Evolutionary conservation across 192 early-diverging fungal genomes (phyloP).

Genomic region (Lobosporangium transversale): DNA sequence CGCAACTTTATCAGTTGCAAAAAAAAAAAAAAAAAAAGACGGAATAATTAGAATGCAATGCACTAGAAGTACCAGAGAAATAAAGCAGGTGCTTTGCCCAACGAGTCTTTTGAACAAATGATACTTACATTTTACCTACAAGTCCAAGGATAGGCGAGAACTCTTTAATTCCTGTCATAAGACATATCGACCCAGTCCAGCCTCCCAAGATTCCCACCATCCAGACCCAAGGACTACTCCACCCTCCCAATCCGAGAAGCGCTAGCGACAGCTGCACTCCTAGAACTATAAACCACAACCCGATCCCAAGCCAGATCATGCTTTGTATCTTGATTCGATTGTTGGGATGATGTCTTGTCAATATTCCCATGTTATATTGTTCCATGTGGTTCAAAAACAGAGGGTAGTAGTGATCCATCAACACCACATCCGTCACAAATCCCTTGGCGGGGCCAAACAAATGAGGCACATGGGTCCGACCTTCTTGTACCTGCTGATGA

Average conservation of each 20-base stretch:
- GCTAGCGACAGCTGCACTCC: slow-evolving; percentile 18
- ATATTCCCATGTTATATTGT: slow-evolving; percentile 30
- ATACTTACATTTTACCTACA: slow-evolving; percentile 33
- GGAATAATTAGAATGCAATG: not conserved
- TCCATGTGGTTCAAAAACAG: slow-evolving; percentile 41
- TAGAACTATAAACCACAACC: slow-evolving; percentile 16
- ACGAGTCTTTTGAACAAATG: no score
- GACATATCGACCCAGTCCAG: slow-evolving; percentile 27
- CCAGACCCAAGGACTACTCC: slow-evolving; percentile 44
- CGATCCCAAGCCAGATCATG: slow-evolving; percentile 33
- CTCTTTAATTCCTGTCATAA: slow-evolving; percentile 21
- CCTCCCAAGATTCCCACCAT: slow-evolving; percentile 32
- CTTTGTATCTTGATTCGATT: slow-evolving; percentile 16
- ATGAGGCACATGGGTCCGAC: slow-evolving; percentile 26
- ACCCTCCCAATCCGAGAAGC: slow-evolving; percentile 26
- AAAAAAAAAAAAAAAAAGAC: slow-evolving; percentile 11
- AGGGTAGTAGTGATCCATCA: slow-evolving; percentile 43
- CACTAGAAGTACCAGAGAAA: not conserved
- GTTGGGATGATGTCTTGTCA: slow-evolving; percentile 23
- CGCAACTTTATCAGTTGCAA: slow-evolving; percentile 7
- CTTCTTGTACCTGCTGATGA: slow-evolving; percentile 39
- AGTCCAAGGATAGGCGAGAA: slow-evolving; percentile 40
- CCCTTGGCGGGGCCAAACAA: slow-evolving; percentile 48
- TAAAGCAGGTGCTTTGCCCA: no score
- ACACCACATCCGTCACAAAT: slow-evolving; percentile 46